A percentile compares a stretch with the other conserved stretches of the same genome.
phyloP scores from a whole-genome alignment of 345 rosid genomes.

The Populus simonii region DNA sequence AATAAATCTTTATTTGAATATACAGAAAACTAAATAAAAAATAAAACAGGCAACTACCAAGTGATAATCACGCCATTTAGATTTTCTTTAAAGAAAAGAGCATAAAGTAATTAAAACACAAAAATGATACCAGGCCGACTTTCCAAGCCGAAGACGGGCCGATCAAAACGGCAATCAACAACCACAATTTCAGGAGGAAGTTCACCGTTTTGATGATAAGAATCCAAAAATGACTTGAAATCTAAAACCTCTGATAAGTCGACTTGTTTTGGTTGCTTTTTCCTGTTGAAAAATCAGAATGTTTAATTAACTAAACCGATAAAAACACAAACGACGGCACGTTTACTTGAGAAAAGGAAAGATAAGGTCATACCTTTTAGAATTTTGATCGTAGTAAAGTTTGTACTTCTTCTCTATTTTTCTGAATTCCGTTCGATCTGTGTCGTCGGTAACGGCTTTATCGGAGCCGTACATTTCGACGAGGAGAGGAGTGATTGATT shows the following conservation, averaged over 20 bases:
- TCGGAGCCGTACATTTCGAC: conserved; percentile 61
- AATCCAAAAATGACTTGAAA: conserved; percentile 49
- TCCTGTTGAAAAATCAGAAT: conserved; percentile 42
- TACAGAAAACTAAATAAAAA: not conserved
- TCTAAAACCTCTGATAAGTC: conserved; percentile 73
- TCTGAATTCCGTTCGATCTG: conserved; percentile 70
- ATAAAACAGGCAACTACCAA: not conserved
- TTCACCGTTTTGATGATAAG: conserved; percentile 33
- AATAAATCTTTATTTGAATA: no score
- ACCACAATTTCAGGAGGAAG: conserved; percentile 53
- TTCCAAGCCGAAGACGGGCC: conserved; percentile 57
- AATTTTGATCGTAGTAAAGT: conserved; percentile 60
- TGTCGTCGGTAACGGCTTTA: conserved; percentile 40
- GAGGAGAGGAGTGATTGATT: not conserved
- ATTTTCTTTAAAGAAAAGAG: not conserved
- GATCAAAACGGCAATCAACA: conserved; percentile 27
- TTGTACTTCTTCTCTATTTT: conserved; percentile 92
- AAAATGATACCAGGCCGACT: conserved; percentile 58
- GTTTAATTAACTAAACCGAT: not conserved
- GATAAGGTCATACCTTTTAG: conserved; percentile 45
- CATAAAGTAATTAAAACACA: not conserved
- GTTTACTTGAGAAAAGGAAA: not conserved
- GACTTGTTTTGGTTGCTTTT: conserved; percentile 65
- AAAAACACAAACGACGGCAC: not conserved
- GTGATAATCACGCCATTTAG: not conserved